Percentiles rank a stretch among this genome's conserved stretches.
Conservation (phyloP, 2,329 filamentous ascomycete genomes). For the Fusarium zealandicum region DNA sequence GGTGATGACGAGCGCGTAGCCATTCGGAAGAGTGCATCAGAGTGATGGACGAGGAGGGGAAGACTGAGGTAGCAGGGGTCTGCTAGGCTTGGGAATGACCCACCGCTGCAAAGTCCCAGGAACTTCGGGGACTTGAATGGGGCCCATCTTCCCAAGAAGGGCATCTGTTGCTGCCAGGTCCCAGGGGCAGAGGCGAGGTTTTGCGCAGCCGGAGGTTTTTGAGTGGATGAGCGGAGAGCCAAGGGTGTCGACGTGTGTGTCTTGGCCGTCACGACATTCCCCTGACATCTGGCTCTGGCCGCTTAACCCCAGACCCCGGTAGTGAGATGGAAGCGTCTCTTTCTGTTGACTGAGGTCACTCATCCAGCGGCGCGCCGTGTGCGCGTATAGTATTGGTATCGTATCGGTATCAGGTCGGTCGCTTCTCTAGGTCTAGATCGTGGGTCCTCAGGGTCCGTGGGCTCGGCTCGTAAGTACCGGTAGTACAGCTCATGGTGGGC, state of each 20-base stretch:
- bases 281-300: conserved; percentile 18
- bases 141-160: conserved; percentile 22
- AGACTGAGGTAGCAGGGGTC: conserved; percentile 24
- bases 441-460: conserved; percentile 11
- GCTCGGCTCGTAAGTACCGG: conserved; percentile 3
- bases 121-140: conserved; percentile 20
- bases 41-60: conserved; percentile 26
- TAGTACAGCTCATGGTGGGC: conserved; percentile 8
- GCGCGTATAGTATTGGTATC: background rate
- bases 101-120: conserved; percentile 29
- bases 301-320: conserved; percentile 22
- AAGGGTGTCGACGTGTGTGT: conserved; percentile 16
- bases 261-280: conserved; percentile 31
- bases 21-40: conserved; percentile 26
- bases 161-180: conserved; percentile 29
- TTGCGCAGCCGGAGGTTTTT: conserved; percentile 30
- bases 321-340: conserved; percentile 6
- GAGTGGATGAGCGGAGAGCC: conserved; percentile 18
- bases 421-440: conserved; percentile 13
- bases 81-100: conserved; percentile 25
- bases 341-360: conserved; percentile 18
- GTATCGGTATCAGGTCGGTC: conserved; percentile 29
- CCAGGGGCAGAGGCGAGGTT: conserved; percentile 37
- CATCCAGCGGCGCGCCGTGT: conserved; percentile 3
- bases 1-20: conserved; percentile 38